Evolutionary conservation across 768 basidiomycete genomes (phyloP), one percentile per base, ranked within the genome.

Genomic region (Mycena rosella): DNA sequence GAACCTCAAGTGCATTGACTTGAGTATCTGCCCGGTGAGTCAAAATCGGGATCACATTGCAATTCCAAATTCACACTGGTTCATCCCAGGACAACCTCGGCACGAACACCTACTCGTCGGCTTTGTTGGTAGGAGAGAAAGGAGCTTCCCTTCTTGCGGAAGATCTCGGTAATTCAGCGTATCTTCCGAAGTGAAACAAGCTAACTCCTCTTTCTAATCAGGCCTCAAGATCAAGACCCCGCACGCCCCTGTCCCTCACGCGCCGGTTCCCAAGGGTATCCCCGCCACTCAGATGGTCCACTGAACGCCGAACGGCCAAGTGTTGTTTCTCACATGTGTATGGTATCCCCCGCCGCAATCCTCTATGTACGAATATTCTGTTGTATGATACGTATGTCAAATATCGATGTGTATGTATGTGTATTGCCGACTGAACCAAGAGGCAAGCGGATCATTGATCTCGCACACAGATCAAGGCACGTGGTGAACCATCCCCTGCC

Each of bases 81-180:
- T 30, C 8, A 3, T 9, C 57, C 68, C 60, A 89, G 88, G 89
- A 90, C 71, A 91, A 91, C 78, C 78, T 91, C 70, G 89, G 89
- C 65, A 90, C 90, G 47, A 90, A 90, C 82, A 91, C 89, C 7
- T 91, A 91, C 80, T 91, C 89, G 34, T 89, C 89, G 62, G 91
- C 90, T 18, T 78, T 92, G 68, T 76, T 91, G 34, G 87, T 91
- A 42, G 89, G 90, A 32, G 90, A 91, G 83, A 91, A 91, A 79
- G 89, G 88, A 34, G 89, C 89, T 17, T 79, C 83, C 70, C 75
- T 92, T 47, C 75, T 92, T 44, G 83, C 84, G 9, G 87, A 89
- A 78, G 90, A 91, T 3, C 85, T 92, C 51, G 89, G 89, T 89
- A 70, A 60, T 83, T 65, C 49, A 20, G 32, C 40, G 10, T 17